A percentile compares a stretch with the other conserved stretches of the same genome.
Conservation (phyloP, 805 yeast genomes). For the Schizosaccharomyces japonicus region DNA sequence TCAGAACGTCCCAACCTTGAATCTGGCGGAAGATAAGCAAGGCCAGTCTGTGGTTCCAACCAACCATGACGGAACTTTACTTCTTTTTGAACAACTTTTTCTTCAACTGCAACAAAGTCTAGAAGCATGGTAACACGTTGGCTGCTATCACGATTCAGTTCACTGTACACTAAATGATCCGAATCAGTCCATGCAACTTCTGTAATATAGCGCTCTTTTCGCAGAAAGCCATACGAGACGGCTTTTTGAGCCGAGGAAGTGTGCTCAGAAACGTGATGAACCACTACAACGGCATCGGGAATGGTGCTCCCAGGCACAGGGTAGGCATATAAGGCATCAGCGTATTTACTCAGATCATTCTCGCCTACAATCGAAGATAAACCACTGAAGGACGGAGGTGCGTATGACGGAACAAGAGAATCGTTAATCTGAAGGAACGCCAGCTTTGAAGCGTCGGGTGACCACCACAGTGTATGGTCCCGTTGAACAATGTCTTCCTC, state of each 20-base stretch:
- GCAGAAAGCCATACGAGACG: slow-evolving; percentile 15
- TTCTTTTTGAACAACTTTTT: no score
- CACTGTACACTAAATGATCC: background rate
- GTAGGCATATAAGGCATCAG: slow-evolving; percentile 20
- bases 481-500: slow-evolving; percentile 67
- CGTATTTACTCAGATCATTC: background rate
- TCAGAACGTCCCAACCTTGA: no score
- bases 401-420: slow-evolving; percentile 43
- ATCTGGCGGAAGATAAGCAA: no score
- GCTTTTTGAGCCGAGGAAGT: slow-evolving; percentile 5
- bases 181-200: slow-evolving; percentile 51
- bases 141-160: background rate
- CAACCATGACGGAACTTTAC: no score
- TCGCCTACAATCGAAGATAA: no score
- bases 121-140: background rate
- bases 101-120: no score
- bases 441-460: slow-evolving; percentile 42
- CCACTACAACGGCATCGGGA: slow-evolving; percentile 35
- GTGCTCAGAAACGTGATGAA: slow-evolving; percentile 19
- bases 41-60: no score
- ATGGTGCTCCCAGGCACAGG: slow-evolving; percentile 68
- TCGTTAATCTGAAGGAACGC: slow-evolving; percentile 50
- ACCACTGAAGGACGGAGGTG: slow-evolving; percentile 60
- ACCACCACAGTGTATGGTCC: slow-evolving; percentile 70
- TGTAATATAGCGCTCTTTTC: slow-evolving; percentile 27